These are phyloP conservation scores for Hygrocybe coccinea DNA, from an alignment of 768 basidiomycete species.

Conservation along the genomic window DNA sequence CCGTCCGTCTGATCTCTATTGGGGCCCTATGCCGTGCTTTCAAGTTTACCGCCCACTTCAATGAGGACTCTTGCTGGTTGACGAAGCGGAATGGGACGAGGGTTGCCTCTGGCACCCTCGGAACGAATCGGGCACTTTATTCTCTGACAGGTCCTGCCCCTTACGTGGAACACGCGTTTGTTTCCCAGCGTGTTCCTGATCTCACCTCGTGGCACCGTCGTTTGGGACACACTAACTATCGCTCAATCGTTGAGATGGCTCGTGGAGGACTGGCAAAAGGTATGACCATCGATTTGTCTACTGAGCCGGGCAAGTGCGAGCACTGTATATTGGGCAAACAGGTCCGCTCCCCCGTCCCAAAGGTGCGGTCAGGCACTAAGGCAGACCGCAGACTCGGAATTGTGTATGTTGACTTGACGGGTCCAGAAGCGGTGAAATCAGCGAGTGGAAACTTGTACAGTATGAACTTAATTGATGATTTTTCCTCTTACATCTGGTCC, in stretches of 20 bases:
- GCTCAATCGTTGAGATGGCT: conserved; percentile 10
- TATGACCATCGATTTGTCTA: conserved; percentile 16
- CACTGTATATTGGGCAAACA: conserved; percentile 18
- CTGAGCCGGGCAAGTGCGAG: conserved; percentile 9
- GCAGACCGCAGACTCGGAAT: conserved; percentile 8
- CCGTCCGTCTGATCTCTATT: conserved; percentile 18
- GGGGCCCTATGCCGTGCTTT: conserved; percentile 6
- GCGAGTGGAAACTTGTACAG: conserved; percentile 21
- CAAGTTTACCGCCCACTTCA: conserved; percentile 5
- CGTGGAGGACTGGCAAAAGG: conserved; percentile 5
- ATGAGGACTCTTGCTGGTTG: neutral
- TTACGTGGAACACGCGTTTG: conserved; percentile 5
- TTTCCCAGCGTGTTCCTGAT: neutral
- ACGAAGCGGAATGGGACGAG: neutral
- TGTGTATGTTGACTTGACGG: conserved; percentile 14
- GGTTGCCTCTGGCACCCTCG: conserved; percentile 8
- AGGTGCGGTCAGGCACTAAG: conserved; percentile 1
- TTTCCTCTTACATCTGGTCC: conserved; percentile 25
- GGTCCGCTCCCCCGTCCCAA: conserved; percentile 12
- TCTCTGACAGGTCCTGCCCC: neutral
- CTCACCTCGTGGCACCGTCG: conserved; percentile 17
- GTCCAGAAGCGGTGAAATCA: conserved; percentile 12
- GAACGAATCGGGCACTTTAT: conserved; percentile 5
- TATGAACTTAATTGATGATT: conserved; percentile 36
- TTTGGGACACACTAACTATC: conserved; percentile 15